Percentiles rank a stretch among this genome's conserved stretches.
Conservation (phyloP, 2,329 filamentous ascomycete genomes). For the Pseudocercospora vitis region DNA sequence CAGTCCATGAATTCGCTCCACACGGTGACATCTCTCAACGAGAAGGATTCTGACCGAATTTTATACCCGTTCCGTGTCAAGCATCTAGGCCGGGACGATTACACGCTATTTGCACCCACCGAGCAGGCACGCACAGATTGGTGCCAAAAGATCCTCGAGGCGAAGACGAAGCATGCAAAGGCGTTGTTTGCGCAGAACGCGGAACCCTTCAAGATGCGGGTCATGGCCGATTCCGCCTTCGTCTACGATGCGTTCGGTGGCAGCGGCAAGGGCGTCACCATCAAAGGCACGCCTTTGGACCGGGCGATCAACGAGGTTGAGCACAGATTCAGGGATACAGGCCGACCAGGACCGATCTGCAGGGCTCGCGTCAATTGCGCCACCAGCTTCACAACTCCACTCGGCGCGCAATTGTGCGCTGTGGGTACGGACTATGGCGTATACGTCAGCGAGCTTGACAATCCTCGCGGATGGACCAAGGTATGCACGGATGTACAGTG, state of each 20-base stretch:
- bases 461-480: slow-evolving; percentile 87
- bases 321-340: slow-evolving; percentile 63
- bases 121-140: slow-evolving; percentile 77
- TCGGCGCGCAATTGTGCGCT: slow-evolving; percentile 80
- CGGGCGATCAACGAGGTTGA: slow-evolving; percentile 88
- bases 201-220: slow-evolving; percentile 87
- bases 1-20: slow-evolving; percentile 55
- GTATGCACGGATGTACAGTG: slow-evolving; percentile 53
- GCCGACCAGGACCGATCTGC: slow-evolving; percentile 75
- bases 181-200: slow-evolving; percentile 89
- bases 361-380: slow-evolving; percentile 88
- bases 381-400: slow-evolving; percentile 75
- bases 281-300: slow-evolving; percentile 88
- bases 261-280: slow-evolving; percentile 65
- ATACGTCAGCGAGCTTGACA: slow-evolving; percentile 81
- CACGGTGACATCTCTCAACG: slow-evolving; percentile 54
- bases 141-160: slow-evolving; percentile 91
- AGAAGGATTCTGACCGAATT: slow-evolving; percentile 72
- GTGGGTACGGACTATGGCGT: slow-evolving; percentile 95
- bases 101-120: slow-evolving; percentile 82
- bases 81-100: slow-evolving; percentile 90
- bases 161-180: slow-evolving; percentile 89
- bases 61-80: slow-evolving; percentile 95
- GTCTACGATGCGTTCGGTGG: slow-evolving; percentile 67
- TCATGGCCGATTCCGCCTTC: slow-evolving; percentile 91